Conservation (phyloP, 2,329 filamentous ascomycete species). For the Diaporthe sp. region DNA sequence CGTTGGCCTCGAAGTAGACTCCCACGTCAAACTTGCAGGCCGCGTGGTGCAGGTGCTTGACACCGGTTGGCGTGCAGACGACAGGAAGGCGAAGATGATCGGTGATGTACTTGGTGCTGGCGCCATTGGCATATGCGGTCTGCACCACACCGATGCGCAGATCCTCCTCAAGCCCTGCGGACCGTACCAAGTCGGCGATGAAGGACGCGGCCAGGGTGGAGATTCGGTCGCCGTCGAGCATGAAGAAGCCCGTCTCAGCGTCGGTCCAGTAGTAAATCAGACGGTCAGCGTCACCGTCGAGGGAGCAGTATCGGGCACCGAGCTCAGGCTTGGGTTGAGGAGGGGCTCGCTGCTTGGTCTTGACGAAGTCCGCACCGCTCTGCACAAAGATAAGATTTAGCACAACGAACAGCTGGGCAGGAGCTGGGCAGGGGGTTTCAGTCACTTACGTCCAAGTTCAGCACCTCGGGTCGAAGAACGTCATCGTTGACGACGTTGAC, state of each 20-base stretch:
- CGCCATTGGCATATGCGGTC: slow-evolving; percentile 97
- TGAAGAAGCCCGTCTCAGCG: slow-evolving; percentile 84
- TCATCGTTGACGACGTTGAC: slow-evolving; percentile 94
- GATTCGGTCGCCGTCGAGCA: slow-evolving; percentile 97
- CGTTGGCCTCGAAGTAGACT: slow-evolving; percentile 99
- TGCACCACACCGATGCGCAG: slow-evolving; percentile 95
- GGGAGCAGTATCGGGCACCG: slow-evolving; percentile 86
- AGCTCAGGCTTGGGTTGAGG: slow-evolving; percentile 82
- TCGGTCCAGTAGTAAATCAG: slow-evolving; percentile 96
- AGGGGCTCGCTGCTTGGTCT: slow-evolving; percentile 94
- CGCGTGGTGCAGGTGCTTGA: slow-evolving; percentile 98
- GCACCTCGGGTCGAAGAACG: slow-evolving; percentile 86
- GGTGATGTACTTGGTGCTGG: slow-evolving; percentile 91
- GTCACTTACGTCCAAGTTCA: slow-evolving; percentile 84
- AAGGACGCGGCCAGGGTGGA: slow-evolving; percentile 94
- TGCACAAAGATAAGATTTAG: slow-evolving; percentile 52
- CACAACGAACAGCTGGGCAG: neutral
- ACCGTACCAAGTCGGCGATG: slow-evolving; percentile 87
- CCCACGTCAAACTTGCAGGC: slow-evolving; percentile 94
- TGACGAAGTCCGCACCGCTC: slow-evolving; percentile 97
- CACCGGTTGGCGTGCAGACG: slow-evolving; percentile 93
- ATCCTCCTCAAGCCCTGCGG: slow-evolving; percentile 81
- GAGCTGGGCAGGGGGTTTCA: no score
- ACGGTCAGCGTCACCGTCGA: slow-evolving; percentile 96
- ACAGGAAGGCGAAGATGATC: slow-evolving; percentile 90